These are phyloP conservation scores for Chaetoceros tenuissimus DNA, from an alignment of 108 stramenopile genomes.

Conservation along the genomic window DNA sequence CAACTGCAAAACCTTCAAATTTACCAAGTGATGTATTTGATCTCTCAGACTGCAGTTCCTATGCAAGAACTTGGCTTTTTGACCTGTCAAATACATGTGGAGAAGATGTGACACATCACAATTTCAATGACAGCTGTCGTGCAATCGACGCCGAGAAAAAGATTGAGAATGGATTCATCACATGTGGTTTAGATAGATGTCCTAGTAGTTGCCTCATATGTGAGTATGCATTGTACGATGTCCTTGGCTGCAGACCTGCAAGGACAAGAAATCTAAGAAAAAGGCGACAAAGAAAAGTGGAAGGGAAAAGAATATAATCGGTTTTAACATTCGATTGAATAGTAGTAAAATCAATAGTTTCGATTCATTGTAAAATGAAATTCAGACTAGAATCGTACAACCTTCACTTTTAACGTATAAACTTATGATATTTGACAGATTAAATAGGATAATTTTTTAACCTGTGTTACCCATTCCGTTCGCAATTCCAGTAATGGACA, in stretches of 20 bases:
- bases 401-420: too few species aligned
- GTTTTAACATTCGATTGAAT: too few species aligned
- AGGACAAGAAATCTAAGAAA: too few species aligned
- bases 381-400: too few species aligned
- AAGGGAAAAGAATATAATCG: too few species aligned
- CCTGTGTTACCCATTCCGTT: slow-evolving; percentile 97
- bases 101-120: neutral
- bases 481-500: slow-evolving; percentile 93
- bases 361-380: too few species aligned
- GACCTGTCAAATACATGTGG: neutral
- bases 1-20: neutral
- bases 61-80: neutral
- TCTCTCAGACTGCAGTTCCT: neutral
- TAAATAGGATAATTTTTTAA: too few species aligned
- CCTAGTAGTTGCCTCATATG: neutral
- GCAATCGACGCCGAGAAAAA: neutral
- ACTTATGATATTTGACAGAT: too few species aligned
- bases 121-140: neutral
- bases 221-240: neutral
- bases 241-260: neutral
- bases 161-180: neutral
- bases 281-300: too few species aligned
- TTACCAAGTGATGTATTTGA: neutral
- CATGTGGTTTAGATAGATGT: neutral
- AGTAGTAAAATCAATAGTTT: too few species aligned